Evolutionary conservation across 768 basidiomycete species (phyloP).

Genomic region (Xanthoconium stramineum): DNA sequence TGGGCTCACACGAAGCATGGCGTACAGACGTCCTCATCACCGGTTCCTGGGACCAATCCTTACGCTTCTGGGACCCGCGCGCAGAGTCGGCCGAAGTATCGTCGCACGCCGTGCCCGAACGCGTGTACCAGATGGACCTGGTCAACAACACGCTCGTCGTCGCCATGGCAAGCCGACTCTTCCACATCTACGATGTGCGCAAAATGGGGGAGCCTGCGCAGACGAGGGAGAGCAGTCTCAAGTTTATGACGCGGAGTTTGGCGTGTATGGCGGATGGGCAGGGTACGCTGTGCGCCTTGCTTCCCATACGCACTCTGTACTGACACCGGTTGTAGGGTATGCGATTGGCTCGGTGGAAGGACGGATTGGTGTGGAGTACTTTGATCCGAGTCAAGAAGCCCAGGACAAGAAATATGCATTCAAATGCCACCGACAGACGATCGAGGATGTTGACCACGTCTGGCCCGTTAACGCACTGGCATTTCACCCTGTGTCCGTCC

Average conservation of each 20-base stretch:
- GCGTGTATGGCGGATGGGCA: constrained; percentile 92
- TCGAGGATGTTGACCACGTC: constrained; percentile 90
- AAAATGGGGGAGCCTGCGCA: constrained; percentile 75
- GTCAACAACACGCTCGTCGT: constrained; percentile 81
- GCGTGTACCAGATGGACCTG: constrained; percentile 81
- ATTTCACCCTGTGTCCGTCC: constrained; percentile 79
- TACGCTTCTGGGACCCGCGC: constrained; percentile 87
- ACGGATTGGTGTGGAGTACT: constrained; percentile 95
- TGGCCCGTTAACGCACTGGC: constrained; percentile 96
- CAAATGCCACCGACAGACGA: constrained; percentile 91
- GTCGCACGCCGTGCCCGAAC: constrained; percentile 68
- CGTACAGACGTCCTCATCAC: constrained; percentile 68
- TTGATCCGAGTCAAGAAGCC: constrained; percentile 70
- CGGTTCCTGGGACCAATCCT: constrained; percentile 88
- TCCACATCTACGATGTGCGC: constrained; percentile 85
- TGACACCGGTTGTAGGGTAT: constrained; percentile 51
- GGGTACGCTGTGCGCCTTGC: constrained; percentile 43
- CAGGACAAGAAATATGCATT: constrained; percentile 87
- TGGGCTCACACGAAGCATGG: not conserved
- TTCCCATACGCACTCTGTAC: not conserved
- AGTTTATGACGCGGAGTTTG: constrained; percentile 90
- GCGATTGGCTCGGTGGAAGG: constrained; percentile 94
- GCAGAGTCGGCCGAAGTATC: constrained; percentile 53
- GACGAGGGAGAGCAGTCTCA: constrained; percentile 86
- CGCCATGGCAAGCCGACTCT: constrained; percentile 87